Conservation (phyloP, 2,329 filamentous ascomycete genomes). For the Rutstroemia sp. region DNA sequence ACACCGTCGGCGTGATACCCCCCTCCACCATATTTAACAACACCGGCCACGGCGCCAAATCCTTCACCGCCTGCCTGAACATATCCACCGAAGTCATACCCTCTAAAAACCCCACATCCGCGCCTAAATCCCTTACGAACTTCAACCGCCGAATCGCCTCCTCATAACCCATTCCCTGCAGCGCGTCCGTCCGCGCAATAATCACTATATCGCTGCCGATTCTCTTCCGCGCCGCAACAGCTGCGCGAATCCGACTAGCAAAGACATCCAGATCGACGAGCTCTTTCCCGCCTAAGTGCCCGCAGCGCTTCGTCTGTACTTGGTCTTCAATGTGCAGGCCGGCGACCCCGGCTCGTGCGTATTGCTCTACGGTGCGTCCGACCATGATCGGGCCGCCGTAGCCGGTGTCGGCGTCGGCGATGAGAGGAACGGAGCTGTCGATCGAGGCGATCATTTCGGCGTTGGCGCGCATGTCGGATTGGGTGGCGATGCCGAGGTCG, state of each 20-base stretch:
- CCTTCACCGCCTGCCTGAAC: conserved; percentile 36
- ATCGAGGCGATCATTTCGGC: conserved; percentile 46
- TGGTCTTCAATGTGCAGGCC: conserved; percentile 58
- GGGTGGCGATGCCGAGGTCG: conserved; percentile 42
- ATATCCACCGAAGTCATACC: conserved; percentile 39
- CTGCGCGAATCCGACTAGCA: conserved; percentile 46
- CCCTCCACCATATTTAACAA: conserved; percentile 51
- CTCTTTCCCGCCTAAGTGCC: conserved; percentile 54
- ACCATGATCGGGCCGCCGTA: conserved; percentile 44
- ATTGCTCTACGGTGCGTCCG: conserved; percentile 21
- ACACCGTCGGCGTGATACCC: conserved; percentile 46
- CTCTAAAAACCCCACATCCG: conserved; percentile 54
- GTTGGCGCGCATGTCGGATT: conserved; percentile 45
- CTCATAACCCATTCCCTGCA: conserved; percentile 49
- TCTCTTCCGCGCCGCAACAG: conserved; percentile 40
- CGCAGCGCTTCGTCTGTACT: conserved; percentile 56
- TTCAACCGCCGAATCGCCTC: conserved; percentile 45
- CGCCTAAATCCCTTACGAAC: conserved; percentile 44
- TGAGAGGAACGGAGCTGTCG: conserved; percentile 38
- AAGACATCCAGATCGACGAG: conserved; percentile 36
- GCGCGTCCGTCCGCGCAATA: conserved; percentile 56
- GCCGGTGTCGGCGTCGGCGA: conserved; percentile 46
- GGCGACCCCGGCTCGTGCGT: conserved; percentile 43
- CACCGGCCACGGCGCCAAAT: conserved; percentile 30
- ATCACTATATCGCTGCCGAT: conserved; percentile 46